Percentiles rank a stretch among this genome's conserved stretches.
Conservation (phyloP, 225 moss, liverwort and hornwort genomes). For the Pseudisothecium myosuroides region DNA sequence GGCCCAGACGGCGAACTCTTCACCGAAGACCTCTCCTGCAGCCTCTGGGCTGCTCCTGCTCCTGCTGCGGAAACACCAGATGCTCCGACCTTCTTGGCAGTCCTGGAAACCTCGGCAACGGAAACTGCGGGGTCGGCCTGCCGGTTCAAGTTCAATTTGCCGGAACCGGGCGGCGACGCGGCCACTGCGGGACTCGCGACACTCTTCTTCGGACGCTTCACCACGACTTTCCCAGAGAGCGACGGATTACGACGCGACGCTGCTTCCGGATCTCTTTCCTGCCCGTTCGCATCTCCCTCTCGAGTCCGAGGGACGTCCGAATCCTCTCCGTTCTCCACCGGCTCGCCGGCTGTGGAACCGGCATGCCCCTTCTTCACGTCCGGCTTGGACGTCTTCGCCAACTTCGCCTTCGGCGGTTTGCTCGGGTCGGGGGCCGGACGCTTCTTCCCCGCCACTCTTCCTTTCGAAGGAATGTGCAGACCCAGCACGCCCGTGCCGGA, state of each 20-base stretch:
- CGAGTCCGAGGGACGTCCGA: neutral
- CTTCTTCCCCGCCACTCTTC: slow-evolving; percentile 47
- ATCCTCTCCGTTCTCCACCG: neutral
- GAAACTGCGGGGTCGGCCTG: neutral
- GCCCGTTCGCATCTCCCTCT: neutral
- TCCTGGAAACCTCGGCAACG: neutral
- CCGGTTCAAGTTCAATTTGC: slow-evolving; percentile 9
- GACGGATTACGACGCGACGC: neutral
- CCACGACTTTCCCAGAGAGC: neutral
- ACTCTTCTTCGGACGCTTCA: slow-evolving; percentile 9
- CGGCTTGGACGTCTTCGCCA: slow-evolving; percentile 37
- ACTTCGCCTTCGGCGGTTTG: slow-evolving; percentile 66
- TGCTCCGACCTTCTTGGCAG: slow-evolving; percentile 1
- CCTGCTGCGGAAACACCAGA: neutral
- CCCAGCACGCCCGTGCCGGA: slow-evolving; percentile 64
- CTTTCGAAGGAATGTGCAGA: slow-evolving; percentile 37
- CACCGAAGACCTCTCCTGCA: neutral
- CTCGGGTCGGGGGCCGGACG: slow-evolving; percentile 44
- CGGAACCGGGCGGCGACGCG: neutral
- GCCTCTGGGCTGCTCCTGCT: neutral
- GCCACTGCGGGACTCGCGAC: neutral
- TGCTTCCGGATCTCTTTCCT: neutral
- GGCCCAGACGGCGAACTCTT: neutral
- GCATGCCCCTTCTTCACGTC: slow-evolving; percentile 24
- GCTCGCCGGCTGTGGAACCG: neutral